Evolutionary conservation across 2,329 filamentous ascomycete species (phyloP), one percentile per base, ranked within the genome.

Genomic region (Hymenotorrendiella dingleyae): DNA sequence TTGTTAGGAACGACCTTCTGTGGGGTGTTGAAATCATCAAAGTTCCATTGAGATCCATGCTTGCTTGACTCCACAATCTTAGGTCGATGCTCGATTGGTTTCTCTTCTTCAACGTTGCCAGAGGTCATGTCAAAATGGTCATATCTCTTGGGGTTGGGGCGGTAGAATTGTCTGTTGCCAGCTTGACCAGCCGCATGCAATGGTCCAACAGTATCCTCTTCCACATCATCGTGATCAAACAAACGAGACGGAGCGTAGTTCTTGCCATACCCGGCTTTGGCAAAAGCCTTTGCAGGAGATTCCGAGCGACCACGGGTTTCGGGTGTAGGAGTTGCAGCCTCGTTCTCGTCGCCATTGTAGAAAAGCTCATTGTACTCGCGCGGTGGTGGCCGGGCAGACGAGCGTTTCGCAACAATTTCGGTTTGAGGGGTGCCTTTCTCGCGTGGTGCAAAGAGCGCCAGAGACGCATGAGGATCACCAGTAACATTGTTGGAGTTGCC

Each of bases 1-100:
- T 83, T 85, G 34, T 72, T 67, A 4, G 75, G 72, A 36, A 78
- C 70, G 20, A 67, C 53, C 71, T 94, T 95, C 52, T 83, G 76
- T 0, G 91, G 91, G 0, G 90, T 95, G 12, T 71, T 69, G 56
- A 94, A 94, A 65, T 95, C 89, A 48, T 87, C 79, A 64, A 97
- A 97, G 36, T 80, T 80, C 89, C 91, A 96, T 49, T 86, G 82
- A 50, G 80, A 80, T 46, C 73, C 69, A 60, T 87, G 82, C 67
- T 84, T 86, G 42, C 72, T 70, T 58, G 73, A 74, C 40, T 72
- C 63, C 17, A 46, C 42, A 23, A 58, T 55, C 30, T 61, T 55
- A 16, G 47, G 48, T 20, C 47, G 49, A 22, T 46, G 67, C n/a
- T 48, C 50, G 49, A 68, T 58, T 11, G 71, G 30, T n/a, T 24